Conservation (phyloP, 257 asterid species). For the Rauvolfia tetraphylla region DNA sequence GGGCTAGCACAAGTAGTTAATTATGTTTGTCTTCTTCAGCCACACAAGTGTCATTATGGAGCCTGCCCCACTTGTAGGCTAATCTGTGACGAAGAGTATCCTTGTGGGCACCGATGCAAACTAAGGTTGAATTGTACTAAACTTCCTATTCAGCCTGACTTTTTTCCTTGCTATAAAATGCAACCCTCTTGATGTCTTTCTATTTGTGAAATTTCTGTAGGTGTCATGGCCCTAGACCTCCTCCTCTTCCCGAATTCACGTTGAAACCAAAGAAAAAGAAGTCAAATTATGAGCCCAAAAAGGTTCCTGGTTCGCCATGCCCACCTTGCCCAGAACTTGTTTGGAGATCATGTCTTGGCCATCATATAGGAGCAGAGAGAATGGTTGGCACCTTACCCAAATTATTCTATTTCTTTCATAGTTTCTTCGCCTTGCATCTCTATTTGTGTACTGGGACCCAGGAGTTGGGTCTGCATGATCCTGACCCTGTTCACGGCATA, state of each 20-base stretch:
- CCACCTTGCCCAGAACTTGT: slow-evolving; percentile 92
- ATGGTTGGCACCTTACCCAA: slow-evolving; percentile 47
- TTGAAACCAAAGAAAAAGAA: slow-evolving; percentile 86
- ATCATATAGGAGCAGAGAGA: slow-evolving; percentile 81
- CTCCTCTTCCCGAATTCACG: slow-evolving; percentile 75
- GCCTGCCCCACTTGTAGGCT: slow-evolving; percentile 80
- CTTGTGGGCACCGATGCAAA: slow-evolving; percentile 84
- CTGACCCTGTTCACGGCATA: background rate
- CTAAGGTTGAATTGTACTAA: slow-evolving; percentile 42
- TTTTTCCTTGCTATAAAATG: slow-evolving; percentile 15
- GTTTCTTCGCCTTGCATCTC: slow-evolving; percentile 4
- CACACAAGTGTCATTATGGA: slow-evolving; percentile 96
- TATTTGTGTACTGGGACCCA: slow-evolving; percentile 6
- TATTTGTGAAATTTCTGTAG: slow-evolving; percentile 33
- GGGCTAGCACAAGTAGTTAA: slow-evolving; percentile 12
- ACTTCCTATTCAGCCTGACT: background rate
- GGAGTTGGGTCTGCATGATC: background rate
- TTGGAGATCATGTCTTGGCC: slow-evolving; percentile 76
- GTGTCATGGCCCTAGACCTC: slow-evolving; percentile 93
- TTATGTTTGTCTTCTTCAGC: slow-evolving; percentile 42
- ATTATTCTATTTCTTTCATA: slow-evolving; percentile 9
- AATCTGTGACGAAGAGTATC: slow-evolving; percentile 64
- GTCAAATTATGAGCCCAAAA: slow-evolving; percentile 42
- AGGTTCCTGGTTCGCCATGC: slow-evolving; percentile 66
- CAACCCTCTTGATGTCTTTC: slow-evolving; percentile 11